Evolutionary conservation across 768 basidiomycete genomes (phyloP).

Genomic region (Hygrophorus russula): DNA sequence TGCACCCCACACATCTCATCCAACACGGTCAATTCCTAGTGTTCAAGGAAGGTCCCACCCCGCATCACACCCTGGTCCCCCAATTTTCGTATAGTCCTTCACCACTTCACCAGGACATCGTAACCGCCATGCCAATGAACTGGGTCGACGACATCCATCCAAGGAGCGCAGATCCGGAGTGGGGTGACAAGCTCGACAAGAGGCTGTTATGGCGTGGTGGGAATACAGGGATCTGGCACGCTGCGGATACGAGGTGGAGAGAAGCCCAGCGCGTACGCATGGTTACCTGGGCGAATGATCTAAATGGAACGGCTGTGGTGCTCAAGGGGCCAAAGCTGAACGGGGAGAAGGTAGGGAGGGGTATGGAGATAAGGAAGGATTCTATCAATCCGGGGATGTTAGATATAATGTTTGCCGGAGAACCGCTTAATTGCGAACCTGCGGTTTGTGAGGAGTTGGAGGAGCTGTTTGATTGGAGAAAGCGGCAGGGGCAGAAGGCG

Average conservation of each 20-base stretch:
- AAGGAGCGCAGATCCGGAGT: constrained; percentile 43
- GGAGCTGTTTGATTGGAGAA: constrained; percentile 38
- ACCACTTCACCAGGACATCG: constrained; percentile 43
- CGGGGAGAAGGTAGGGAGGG: constrained; percentile 23
- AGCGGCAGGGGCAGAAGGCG: constrained; percentile 28
- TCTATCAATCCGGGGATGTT: constrained; percentile 42
- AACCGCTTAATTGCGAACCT: constrained; percentile 28
- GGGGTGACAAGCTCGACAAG: constrained; percentile 53
- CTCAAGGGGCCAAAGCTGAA: constrained; percentile 20
- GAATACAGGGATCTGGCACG: constrained; percentile 52
- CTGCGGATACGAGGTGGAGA: constrained; percentile 30
- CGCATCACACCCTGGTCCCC: constrained; percentile 31
- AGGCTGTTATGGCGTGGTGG: constrained; percentile 64
- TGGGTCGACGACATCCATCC: constrained; percentile 33
- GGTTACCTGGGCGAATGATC: constrained; percentile 29
- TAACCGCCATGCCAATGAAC: constrained; percentile 26
- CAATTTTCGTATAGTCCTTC: constrained; percentile 44
- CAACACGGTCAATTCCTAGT: constrained; percentile 45
- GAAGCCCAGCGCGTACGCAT: constrained; percentile 39
- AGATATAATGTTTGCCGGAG: constrained; percentile 48
- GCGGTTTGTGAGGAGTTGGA: constrained; percentile 33
- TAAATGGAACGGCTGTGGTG: constrained; percentile 28
- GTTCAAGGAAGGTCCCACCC: constrained; percentile 32
- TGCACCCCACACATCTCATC: constrained; percentile 30
- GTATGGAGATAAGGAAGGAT: constrained; percentile 20